Conservation (phyloP, 257 asterid genomes). For the Lithospermum erythrorhizon region DNA sequence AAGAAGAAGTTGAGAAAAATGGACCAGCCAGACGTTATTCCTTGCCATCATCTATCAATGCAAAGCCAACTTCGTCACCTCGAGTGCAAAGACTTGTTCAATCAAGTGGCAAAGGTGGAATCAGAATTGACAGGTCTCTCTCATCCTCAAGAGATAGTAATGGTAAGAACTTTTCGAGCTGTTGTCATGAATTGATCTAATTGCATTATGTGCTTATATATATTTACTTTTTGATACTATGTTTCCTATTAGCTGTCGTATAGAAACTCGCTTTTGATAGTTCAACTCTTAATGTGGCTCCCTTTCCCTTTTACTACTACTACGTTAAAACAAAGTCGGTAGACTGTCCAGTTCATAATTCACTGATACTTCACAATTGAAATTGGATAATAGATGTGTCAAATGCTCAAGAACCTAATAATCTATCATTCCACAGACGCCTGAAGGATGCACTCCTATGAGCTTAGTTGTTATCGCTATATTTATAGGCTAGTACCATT, state of each 20-base stretch:
- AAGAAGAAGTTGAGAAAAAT: slow-evolving; percentile 31
- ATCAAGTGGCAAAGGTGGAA: slow-evolving; percentile 35
- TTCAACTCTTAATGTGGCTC: too few species aligned
- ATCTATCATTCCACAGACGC: neutral
- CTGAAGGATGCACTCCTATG: neutral
- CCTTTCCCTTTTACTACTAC: neutral
- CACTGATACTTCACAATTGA: neutral
- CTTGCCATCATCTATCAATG: slow-evolving; percentile 38
- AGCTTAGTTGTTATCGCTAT: neutral
- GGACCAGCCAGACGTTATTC: slow-evolving; percentile 36
- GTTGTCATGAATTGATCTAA: neutral
- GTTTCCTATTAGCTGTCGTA: neutral
- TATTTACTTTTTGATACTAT: neutral
- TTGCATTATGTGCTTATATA: neutral
- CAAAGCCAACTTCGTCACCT: slow-evolving; percentile 39
- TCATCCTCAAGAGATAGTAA: slow-evolving; percentile 42
- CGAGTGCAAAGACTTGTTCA: slow-evolving; percentile 37
- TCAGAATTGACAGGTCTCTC: slow-evolving; percentile 32
- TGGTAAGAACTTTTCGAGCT: slow-evolving; percentile 2
- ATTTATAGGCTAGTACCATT: neutral
- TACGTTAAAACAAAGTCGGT: too few species aligned
- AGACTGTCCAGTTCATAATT: neutral
- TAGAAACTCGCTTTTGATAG: neutral
- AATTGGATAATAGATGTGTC: too few species aligned
- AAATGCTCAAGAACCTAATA: neutral